These are phyloP conservation scores for Maudiozyma humilis DNA, from an alignment of 1,139 yeast species.

Conservation along the genomic window DNA sequence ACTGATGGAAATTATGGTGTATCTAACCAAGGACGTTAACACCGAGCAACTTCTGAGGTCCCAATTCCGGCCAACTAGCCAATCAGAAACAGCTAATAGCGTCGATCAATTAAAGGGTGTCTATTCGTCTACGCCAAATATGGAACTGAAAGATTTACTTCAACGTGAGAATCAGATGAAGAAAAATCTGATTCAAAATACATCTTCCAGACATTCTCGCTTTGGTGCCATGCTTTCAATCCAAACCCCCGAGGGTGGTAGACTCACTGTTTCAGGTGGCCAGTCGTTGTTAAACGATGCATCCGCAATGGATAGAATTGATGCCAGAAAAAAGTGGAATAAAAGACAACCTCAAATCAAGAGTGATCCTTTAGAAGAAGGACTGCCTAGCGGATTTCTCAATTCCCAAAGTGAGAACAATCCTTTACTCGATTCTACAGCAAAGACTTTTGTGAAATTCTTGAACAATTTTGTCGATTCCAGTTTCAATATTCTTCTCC, in stretches of 20 bases:
- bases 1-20: constrained; percentile 62
- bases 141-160: constrained; percentile 47
- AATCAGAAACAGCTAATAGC: neutral
- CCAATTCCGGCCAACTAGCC: neutral
- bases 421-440: constrained; percentile 32
- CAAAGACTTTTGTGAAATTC: constrained; percentile 37
- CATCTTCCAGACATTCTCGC: constrained; percentile 75
- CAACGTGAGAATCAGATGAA: constrained; percentile 50
- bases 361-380: constrained; percentile 37
- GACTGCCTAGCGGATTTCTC: constrained; percentile 28
- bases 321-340: constrained; percentile 61
- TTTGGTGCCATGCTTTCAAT: constrained; percentile 82
- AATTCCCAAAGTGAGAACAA: constrained; percentile 26
- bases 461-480: constrained; percentile 60
- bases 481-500: constrained; percentile 64
- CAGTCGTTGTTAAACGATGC: constrained; percentile 47
- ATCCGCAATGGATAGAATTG: constrained; percentile 50
- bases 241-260: constrained; percentile 46
- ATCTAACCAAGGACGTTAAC: constrained; percentile 51
- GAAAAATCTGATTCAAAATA: constrained; percentile 41
- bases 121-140: constrained; percentile 15
- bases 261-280: constrained; percentile 72
- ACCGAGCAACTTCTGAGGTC: neutral
- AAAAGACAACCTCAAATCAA: constrained; percentile 38
- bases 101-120: neutral